Evolutionary conservation across 768 basidiomycete species (phyloP).

Genomic region (Lentinula edodes): DNA sequence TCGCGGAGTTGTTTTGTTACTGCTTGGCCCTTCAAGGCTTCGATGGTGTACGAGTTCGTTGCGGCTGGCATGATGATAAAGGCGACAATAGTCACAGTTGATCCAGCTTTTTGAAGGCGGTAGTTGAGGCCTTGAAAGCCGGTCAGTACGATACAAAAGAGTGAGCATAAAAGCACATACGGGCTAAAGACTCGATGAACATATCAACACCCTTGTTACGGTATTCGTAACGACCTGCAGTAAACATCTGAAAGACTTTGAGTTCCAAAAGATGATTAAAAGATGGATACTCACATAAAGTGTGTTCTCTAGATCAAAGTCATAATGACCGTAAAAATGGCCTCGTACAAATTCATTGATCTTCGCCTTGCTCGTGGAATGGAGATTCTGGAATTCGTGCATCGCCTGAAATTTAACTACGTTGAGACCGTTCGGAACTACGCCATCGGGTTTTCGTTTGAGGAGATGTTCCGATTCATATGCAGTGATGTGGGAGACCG

Average conservation of each 20-base stretch:
- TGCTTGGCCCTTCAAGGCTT: conserved; percentile 93
- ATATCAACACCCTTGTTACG: conserved; percentile 99
- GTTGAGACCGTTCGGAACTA: conserved; percentile 95
- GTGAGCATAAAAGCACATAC: conserved; percentile 32
- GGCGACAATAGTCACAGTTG: conserved; percentile 82
- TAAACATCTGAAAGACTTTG: conserved; percentile 70
- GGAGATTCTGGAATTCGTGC: conserved; percentile 98
- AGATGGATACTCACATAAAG: conserved; percentile 54
- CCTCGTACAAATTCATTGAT: conserved; percentile 97
- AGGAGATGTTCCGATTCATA: conserved; percentile 95
- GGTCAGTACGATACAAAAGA: neutral
- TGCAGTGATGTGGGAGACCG: conserved; percentile 95
- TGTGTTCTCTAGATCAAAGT: conserved; percentile 92
- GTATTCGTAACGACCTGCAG: conserved; percentile 98
- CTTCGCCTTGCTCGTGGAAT: conserved; percentile 90
- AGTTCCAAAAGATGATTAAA: neutral
- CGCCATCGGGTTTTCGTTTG: conserved; percentile 96
- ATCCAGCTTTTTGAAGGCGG: conserved; percentile 47
- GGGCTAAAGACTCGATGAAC: conserved; percentile 97
- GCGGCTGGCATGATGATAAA: conserved; percentile 99
- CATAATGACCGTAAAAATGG: conserved; percentile 97
- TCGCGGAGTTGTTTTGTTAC: conserved; percentile 96
- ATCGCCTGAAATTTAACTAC: conserved; percentile 99
- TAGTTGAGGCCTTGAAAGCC: conserved; percentile 40
- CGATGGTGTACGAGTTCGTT: conserved; percentile 95